These are phyloP conservation scores for Strobilomyces confusus DNA, from an alignment of 768 basidiomycete species.

Conservation along the genomic window DNA sequence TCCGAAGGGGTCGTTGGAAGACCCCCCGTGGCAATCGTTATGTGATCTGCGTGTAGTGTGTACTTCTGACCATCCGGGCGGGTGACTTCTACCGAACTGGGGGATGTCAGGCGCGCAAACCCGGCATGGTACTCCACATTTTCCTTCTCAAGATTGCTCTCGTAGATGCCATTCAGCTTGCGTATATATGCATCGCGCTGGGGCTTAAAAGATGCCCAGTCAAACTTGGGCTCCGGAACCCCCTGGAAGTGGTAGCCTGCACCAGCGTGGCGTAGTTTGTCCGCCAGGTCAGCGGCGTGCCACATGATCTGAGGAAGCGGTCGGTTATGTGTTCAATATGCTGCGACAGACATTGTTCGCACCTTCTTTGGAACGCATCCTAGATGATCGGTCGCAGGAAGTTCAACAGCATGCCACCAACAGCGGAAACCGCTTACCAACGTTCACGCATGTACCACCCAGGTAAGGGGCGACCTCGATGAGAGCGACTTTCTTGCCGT, in stretches of 20 bases:
- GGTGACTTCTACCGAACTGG: slow-evolving; percentile 70
- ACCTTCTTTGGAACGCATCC: slow-evolving; percentile 99
- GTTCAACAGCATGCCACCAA: not conserved
- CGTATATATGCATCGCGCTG: slow-evolving; percentile 96
- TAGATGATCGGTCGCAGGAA: slow-evolving; percentile 27
- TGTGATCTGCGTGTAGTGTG: slow-evolving; percentile 67
- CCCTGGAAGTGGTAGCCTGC: slow-evolving; percentile 72
- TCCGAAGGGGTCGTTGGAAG: slow-evolving; percentile 77
- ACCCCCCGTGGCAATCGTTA: slow-evolving; percentile 86
- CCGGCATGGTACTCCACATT: slow-evolving; percentile 85
- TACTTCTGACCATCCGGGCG: slow-evolving; percentile 66
- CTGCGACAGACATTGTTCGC: not conserved
- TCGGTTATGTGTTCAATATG: not conserved
- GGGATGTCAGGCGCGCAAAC: slow-evolving; percentile 64
- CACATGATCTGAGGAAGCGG: slow-evolving; percentile 78
- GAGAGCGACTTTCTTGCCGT: slow-evolving; percentile 91
- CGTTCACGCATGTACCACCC: slow-evolving; percentile 98
- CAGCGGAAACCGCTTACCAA: slow-evolving; percentile 54
- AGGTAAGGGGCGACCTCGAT: slow-evolving; percentile 72
- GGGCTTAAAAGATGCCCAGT: slow-evolving; percentile 89
- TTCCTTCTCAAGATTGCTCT: slow-evolving; percentile 82
- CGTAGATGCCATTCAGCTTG: slow-evolving; percentile 87
- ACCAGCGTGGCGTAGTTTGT: slow-evolving; percentile 74
- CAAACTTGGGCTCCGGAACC: slow-evolving; percentile 57
- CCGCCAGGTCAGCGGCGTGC: slow-evolving; percentile 89